phyloP scores from a whole-genome alignment of 2,329 filamentous ascomycete genomes.

The Aspergillus novofumigatus region DNA sequence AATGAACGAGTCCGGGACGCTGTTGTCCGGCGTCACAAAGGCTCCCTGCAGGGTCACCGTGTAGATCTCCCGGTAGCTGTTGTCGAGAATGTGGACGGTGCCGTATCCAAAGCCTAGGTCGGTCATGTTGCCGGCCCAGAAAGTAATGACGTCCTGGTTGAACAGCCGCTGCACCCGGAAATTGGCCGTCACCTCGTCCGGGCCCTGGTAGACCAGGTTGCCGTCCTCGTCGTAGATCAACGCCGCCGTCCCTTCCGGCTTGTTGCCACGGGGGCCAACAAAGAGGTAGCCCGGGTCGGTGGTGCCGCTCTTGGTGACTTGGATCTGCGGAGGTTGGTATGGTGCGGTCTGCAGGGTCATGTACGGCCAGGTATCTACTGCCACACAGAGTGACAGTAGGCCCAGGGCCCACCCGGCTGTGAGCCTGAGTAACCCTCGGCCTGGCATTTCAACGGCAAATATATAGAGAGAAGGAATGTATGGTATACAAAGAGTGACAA shows the following conservation, averaged over 20 bases:
- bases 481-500: neutral
- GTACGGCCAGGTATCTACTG: conserved; percentile 19
- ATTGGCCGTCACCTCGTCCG: conserved; percentile 28
- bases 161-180: conserved; percentile 34
- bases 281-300: conserved; percentile 34
- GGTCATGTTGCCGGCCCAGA: conserved; percentile 31
- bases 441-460: neutral
- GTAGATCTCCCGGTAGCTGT: conserved; percentile 31
- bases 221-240: conserved; percentile 36
- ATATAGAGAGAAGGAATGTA: too few species aligned
- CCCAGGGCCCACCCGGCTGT: conserved; percentile 11
- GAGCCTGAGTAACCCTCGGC: conserved; percentile 5
- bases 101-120: conserved; percentile 28
- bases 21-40: conserved; percentile 22
- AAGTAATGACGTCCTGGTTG: conserved; percentile 32
- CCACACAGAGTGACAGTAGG: conserved; percentile 14
- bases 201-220: conserved; percentile 34
- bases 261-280: conserved; percentile 27
- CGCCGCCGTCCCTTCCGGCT: conserved; percentile 24
- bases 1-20: conserved; percentile 24
- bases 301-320: conserved; percentile 28
- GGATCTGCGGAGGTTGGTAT: conserved; percentile 24
- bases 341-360: conserved; percentile 12
- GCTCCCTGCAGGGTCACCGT: conserved; percentile 24
- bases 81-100: conserved; percentile 29